Evolutionary conservation across 2,329 filamentous ascomycete species (phyloP).

Genomic region (Exophiala spinifera): DNA sequence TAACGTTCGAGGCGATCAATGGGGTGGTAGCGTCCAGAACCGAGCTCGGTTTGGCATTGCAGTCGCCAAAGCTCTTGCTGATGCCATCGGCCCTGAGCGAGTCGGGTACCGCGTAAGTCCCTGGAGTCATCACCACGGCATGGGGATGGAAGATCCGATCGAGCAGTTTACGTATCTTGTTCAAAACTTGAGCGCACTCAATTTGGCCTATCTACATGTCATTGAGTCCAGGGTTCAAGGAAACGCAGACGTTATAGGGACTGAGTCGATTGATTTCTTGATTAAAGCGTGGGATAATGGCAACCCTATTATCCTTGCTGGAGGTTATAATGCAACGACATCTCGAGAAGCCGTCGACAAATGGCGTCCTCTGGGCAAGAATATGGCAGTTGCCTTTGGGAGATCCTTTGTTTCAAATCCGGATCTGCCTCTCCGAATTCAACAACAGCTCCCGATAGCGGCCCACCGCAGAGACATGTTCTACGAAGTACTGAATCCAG

Average conservation of each 20-base stretch:
- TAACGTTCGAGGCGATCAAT: conserved; percentile 50
- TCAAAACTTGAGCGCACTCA: conserved; percentile 46
- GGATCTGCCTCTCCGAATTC: conserved; percentile 46
- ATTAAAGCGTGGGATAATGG: conserved; percentile 44
- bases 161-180: conserved; percentile 59
- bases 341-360: conserved; percentile 48
- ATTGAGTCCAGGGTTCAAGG: conserved; percentile 53
- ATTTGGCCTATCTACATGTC: conserved; percentile 56
- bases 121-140: conserved; percentile 48
- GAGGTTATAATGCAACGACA: conserved; percentile 53
- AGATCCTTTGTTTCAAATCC: conserved; percentile 50
- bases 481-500: conserved; percentile 2
- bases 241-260: neutral
- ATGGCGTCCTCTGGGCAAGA: conserved; percentile 33
- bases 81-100: conserved; percentile 36
- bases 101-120: conserved; percentile 47
- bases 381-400: conserved; percentile 48
- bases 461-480: conserved; percentile 7
- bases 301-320: conserved; percentile 53
- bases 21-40: conserved; percentile 51
- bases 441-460: conserved; percentile 31
- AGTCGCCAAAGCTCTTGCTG: conserved; percentile 38
- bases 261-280: neutral
- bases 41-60: conserved; percentile 53
- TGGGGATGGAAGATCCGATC: conserved; percentile 57